Conservation (phyloP, 2,329 filamentous ascomycete species). For the Sarocladiaceae sp. region DNA sequence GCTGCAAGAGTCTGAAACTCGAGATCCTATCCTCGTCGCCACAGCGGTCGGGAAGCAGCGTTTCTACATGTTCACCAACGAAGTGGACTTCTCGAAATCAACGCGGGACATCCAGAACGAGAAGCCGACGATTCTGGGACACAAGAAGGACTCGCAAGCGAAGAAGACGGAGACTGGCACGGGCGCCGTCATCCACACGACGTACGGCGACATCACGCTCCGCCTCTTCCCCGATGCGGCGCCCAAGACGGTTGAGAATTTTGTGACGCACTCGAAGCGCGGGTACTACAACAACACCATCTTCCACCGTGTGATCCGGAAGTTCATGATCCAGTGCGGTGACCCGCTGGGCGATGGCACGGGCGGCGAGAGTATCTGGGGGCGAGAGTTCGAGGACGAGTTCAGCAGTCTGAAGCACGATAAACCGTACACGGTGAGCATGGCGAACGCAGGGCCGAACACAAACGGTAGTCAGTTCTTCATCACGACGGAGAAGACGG, state of each 20-base stretch:
- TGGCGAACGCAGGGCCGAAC: slow-evolving; percentile 94
- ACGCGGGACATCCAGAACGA: slow-evolving; percentile 92
- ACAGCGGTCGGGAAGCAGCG: slow-evolving; percentile 83
- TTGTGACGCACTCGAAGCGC: slow-evolving; percentile 80
- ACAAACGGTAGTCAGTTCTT: slow-evolving; percentile 98
- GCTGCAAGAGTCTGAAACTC: slow-evolving; percentile 81
- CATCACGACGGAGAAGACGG: slow-evolving; percentile 93
- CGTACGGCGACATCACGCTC: slow-evolving; percentile 87
- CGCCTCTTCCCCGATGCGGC: slow-evolving; percentile 89
- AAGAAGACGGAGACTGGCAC: slow-evolving; percentile 68
- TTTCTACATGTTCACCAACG: slow-evolving; percentile 98
- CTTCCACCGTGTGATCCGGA: slow-evolving; percentile 93
- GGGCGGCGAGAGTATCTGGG: slow-evolving; percentile 87
- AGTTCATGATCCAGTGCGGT: slow-evolving; percentile 99
- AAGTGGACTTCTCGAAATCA: slow-evolving; percentile 74
- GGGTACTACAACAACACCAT: slow-evolving; percentile 98
- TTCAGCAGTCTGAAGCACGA: slow-evolving; percentile 89
- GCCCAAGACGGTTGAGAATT: slow-evolving; percentile 94
- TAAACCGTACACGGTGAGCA: slow-evolving; percentile 91
- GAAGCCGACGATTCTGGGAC: slow-evolving; percentile 64
- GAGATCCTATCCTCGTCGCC: slow-evolving; percentile 81
- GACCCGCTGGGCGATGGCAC: slow-evolving; percentile 89
- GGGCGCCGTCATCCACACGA: slow-evolving; percentile 83
- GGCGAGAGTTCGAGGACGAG: slow-evolving; percentile 90
- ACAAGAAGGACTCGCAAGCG: slow-evolving; percentile 42